Base-by-base conservation (phyloP, 2,329 filamentous ascomycete species). In the Curvularia lunata region DNA sequence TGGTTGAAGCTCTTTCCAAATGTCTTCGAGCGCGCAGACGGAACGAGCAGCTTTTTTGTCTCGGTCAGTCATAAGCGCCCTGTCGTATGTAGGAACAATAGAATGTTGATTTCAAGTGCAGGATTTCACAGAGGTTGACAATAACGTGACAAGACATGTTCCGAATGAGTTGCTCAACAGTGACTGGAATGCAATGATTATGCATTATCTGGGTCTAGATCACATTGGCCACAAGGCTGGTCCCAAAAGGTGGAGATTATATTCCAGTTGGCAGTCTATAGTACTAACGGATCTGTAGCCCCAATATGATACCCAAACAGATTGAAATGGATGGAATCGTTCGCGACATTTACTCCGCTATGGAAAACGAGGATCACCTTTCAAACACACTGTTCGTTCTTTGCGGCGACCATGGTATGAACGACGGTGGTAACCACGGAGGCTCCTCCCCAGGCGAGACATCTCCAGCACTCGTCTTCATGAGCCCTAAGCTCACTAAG, bases 361-460 rank as follows among this genome's bases (percentile, higher is more conserved):
- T 99, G 63, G 84, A 90, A 69, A 83, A 83, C 4, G 79, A 90
- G 54, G 73, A 84, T 1, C 89, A 97, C 75, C 85, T 97, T 1
- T 73, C 85, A 30, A 90, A 90, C 4, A 92, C 94, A 0, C 80
- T 99, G 1, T 84, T 99, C 45, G 88, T 99, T 3, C 79, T 99
- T 6, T 92, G 89, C 55, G 95, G 95, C 54, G 96, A 99, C 69
- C 95, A 99, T 73, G 95, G 95, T n/a, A 99, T 99, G 95, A 99
- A 98, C 67, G 94, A 98, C 68, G 95, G 91, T 19, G 95, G 95
- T 2, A 98, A 98, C 66, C 95, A 99, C 74, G 95, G 95, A 28
- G 95, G 94, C 38, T 97, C 94, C 9, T 93, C 93, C 0, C 86
- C 92, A 1, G 94, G 95, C 42, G 95, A 99, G 80, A 98, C 95